Percentiles rank a stretch among this genome's conserved stretches.
These are phyloP conservation scores for Cladophialophora exuberans DNA, from an alignment of 2,329 filamentous ascomycete species.

Conservation along the genomic window DNA sequence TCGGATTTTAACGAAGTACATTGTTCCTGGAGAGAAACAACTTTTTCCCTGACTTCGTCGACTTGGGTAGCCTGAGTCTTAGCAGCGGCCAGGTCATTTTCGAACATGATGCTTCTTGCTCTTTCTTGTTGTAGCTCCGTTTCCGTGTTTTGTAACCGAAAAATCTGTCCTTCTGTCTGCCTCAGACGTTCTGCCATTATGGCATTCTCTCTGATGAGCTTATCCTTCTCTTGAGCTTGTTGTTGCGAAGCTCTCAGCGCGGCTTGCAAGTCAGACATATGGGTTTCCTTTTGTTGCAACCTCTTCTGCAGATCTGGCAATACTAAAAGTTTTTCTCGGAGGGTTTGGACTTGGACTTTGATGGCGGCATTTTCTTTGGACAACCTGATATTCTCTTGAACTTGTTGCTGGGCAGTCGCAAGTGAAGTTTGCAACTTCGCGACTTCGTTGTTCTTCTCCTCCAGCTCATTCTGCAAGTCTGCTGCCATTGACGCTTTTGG, in stretches of 20 bases:
- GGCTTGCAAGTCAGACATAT: background rate
- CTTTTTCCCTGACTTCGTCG: background rate
- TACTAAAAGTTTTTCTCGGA: background rate
- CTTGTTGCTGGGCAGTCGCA: no score
- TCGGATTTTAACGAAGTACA: background rate
- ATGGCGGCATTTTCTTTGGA: background rate
- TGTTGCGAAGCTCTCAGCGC: background rate
- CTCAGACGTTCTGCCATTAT: background rate
- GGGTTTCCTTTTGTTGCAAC: background rate
- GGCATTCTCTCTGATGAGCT: background rate
- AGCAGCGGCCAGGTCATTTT: constrained; percentile 7
- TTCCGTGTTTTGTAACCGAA: background rate
- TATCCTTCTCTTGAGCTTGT: background rate
- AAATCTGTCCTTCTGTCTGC: background rate
- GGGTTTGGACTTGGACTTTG: background rate
- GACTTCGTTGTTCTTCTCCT: background rate
- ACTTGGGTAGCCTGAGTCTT: background rate
- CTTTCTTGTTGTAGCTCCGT: constrained; percentile 1
- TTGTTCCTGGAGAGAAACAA: background rate
- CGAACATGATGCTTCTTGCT: background rate
- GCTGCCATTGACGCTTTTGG: no score
- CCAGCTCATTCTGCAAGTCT: background rate
- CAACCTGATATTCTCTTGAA: background rate
- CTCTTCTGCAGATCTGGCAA: background rate
- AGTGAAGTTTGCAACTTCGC: constrained; percentile 3